Percentiles rank a stretch among this genome's conserved stretches.
These are phyloP conservation scores for Calocera viscosa DNA, from an alignment of 768 basidiomycete species.

Conservation along the genomic window DNA sequence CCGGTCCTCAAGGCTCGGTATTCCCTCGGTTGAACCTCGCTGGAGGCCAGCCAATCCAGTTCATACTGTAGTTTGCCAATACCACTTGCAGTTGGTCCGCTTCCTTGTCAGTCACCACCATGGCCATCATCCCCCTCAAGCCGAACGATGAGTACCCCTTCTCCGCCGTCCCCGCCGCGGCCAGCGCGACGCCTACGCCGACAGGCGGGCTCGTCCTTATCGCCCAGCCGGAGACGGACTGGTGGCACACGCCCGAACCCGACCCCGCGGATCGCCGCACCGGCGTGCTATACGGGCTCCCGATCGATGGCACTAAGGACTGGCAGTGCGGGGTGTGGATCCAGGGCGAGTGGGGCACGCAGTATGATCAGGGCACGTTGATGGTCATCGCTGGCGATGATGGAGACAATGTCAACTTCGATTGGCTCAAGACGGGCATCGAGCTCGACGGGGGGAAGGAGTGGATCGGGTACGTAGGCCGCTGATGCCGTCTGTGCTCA, in stretches of 20 bases:
- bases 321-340: background rate
- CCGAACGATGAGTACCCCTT: background rate
- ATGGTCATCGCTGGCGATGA: conserved; percentile 6
- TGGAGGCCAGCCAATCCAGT: too few species aligned
- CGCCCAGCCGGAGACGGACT: background rate
- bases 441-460: background rate
- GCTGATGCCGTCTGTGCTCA: background rate
- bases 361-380: background rate
- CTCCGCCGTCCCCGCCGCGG: background rate
- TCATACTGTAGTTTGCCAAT: too few species aligned
- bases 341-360: background rate
- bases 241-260: conserved; percentile 4
- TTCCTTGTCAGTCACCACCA: background rate
- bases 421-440: background rate
- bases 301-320: background rate
- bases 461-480: background rate
- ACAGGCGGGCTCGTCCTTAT: background rate
- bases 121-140: background rate
- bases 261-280: background rate
- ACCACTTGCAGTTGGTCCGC: background rate
- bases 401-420: background rate
- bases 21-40: too few species aligned
- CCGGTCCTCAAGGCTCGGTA: too few species aligned
- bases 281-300: background rate
- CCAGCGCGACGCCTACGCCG: background rate